These are phyloP conservation scores for Gentiana dahurica DNA, from an alignment of 257 asterid species.

Conservation along the genomic window DNA sequence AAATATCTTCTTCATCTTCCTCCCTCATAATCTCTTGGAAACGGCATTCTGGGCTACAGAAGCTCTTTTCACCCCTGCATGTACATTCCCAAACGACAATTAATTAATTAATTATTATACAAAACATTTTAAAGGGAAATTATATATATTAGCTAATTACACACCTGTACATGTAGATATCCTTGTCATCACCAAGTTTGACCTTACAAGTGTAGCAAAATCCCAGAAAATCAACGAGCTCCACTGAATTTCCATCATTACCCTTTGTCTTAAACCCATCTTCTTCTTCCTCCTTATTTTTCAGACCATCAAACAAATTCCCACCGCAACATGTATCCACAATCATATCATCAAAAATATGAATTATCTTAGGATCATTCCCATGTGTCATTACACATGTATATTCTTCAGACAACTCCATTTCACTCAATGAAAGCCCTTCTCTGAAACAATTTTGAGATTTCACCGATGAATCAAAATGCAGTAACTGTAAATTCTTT, in stretches of 20 bases:
- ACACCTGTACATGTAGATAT: constrained; percentile 68
- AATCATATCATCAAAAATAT: constrained; percentile 67
- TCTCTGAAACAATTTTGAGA: constrained; percentile 18
- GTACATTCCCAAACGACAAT: background rate
- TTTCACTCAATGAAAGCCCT: constrained; percentile 63
- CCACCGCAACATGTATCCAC: constrained; percentile 44
- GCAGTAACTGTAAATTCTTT: constrained; percentile 19
- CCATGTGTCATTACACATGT: constrained; percentile 89
- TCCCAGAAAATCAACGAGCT: constrained; percentile 28
- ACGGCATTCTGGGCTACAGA: constrained; percentile 79
- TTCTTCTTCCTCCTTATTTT: constrained; percentile 5
- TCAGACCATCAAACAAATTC: background rate
- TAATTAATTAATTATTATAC: background rate
- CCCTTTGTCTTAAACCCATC: constrained; percentile 12
- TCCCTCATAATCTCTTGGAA: constrained; percentile 46
- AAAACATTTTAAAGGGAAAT: too few relatives aligned
- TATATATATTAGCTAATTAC: background rate
- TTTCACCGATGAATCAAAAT: constrained; percentile 19
- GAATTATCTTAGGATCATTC: constrained; percentile 75
- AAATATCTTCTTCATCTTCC: constrained; percentile 23
- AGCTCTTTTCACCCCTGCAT: constrained; percentile 61
- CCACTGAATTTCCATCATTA: background rate
- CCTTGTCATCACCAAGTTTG: constrained; percentile 41
- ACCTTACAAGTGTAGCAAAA: constrained; percentile 47
- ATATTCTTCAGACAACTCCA: constrained; percentile 94